Percentiles rank a stretch among this genome's conserved stretches.
Conservation (phyloP, 805 yeast genomes). For the Naumovozyma dairenensis region DNA sequence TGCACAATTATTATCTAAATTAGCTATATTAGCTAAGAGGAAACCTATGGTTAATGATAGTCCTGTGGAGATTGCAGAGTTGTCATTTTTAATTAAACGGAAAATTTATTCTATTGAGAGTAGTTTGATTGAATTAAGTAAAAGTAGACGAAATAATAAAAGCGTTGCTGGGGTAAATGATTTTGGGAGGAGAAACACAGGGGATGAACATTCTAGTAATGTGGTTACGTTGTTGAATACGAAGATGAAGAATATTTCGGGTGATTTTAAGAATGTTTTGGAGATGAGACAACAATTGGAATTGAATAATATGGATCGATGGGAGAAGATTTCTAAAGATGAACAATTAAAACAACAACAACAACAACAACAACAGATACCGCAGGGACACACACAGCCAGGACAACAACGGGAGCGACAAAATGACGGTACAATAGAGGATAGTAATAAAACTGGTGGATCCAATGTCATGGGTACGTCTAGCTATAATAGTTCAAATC, state of each 20-base stretch:
- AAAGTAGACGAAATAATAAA: constrained; percentile 38
- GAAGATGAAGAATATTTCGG: constrained; percentile 83
- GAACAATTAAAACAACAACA: background rate
- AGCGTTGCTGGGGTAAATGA: constrained; percentile 38
- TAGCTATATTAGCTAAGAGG: constrained; percentile 76
- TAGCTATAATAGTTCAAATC: constrained; percentile 30
- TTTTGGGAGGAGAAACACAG: constrained; percentile 1
- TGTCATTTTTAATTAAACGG: constrained; percentile 63
- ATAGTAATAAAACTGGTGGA: too few relatives aligned
- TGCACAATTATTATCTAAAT: constrained; percentile 66
- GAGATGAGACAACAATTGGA: constrained; percentile 81
- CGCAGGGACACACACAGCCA: constrained; percentile 1
- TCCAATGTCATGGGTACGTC: too few relatives aligned
- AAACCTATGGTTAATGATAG: constrained; percentile 90
- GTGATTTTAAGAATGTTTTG: constrained; percentile 82
- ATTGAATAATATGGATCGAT: constrained; percentile 65
- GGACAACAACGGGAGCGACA: background rate
- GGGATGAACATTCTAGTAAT: constrained; percentile 56
- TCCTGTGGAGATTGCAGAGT: constrained; percentile 86
- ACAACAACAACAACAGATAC: background rate
- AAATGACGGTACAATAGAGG: background rate
- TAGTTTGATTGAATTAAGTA: constrained; percentile 74
- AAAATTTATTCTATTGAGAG: constrained; percentile 52
- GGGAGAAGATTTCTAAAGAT: constrained; percentile 51
- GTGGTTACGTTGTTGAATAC: constrained; percentile 82